Conservation (phyloP, 495 filamentous ascomycete genomes). For the Trichoderma reesei region DNA sequence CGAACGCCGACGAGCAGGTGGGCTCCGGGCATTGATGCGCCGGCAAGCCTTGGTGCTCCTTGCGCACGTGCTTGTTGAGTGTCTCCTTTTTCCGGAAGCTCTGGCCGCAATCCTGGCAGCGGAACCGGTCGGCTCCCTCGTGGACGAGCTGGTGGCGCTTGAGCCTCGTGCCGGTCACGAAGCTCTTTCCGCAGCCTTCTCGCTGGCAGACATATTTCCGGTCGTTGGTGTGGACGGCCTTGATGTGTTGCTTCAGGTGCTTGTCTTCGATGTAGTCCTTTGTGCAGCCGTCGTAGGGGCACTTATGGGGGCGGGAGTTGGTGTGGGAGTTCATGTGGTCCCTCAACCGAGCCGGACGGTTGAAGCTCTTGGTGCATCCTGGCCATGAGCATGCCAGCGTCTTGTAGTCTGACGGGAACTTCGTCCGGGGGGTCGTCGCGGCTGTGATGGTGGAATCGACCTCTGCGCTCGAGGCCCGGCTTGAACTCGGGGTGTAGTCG, state of each 20-base stretch:
- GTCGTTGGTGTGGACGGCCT: slow-evolving; percentile 65
- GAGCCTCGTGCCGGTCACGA: slow-evolving; percentile 65
- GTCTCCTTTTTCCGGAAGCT: slow-evolving; percentile 85
- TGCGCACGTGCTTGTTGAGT: slow-evolving; percentile 69
- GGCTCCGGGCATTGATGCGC: slow-evolving; percentile 60
- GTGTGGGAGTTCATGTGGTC: slow-evolving; percentile 72
- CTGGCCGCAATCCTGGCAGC: slow-evolving; percentile 67
- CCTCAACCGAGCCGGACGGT: slow-evolving; percentile 69
- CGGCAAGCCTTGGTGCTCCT: slow-evolving; percentile 56
- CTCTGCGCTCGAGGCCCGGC: background rate
- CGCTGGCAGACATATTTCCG: slow-evolving; percentile 61
- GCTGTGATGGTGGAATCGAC: slow-evolving; percentile 24
- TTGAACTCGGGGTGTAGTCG: background rate
- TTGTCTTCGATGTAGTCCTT: slow-evolving; percentile 75
- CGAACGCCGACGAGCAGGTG: slow-evolving; percentile 61
- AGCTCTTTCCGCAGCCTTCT: slow-evolving; percentile 66
- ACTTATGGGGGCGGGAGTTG: slow-evolving; percentile 65
- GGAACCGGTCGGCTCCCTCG: slow-evolving; percentile 55
- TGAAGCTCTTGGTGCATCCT: slow-evolving; percentile 73
- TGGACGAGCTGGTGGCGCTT: slow-evolving; percentile 58
- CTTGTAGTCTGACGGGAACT: slow-evolving; percentile 61
- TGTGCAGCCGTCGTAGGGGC: slow-evolving; percentile 56
- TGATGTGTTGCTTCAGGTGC: slow-evolving; percentile 74
- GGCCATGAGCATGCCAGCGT: slow-evolving; percentile 59
- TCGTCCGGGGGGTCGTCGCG: slow-evolving; percentile 42